Evolutionary conservation across 2,329 filamentous ascomycete species (phyloP).

Genomic region (Aspergillus fumigatiaffinis): DNA sequence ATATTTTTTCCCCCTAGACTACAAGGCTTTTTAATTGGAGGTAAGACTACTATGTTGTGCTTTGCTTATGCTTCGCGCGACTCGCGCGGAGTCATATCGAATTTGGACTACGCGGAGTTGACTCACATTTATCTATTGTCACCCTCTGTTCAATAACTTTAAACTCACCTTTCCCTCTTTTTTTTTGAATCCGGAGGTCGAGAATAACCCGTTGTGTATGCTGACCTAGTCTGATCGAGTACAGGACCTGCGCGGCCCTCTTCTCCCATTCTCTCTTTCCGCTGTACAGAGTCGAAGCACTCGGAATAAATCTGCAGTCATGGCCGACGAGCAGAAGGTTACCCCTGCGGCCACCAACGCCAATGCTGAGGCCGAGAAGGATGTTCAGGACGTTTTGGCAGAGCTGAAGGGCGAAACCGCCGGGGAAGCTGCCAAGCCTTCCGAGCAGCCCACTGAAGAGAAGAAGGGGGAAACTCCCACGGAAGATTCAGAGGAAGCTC

Average conservation of each 20-base stretch:
- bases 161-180: neutral
- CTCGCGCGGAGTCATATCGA: neutral
- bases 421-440: constrained; percentile 10
- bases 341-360: constrained; percentile 20
- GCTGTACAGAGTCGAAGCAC: neutral
- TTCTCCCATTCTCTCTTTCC: neutral
- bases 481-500: constrained; percentile 35
- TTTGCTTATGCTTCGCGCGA: neutral
- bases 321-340: constrained; percentile 39
- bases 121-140: neutral
- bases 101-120: neutral
- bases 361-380: constrained; percentile 43
- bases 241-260: neutral
- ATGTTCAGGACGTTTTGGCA: constrained; percentile 44
- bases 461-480: constrained; percentile 20
- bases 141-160: neutral
- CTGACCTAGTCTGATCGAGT: neutral
- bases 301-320: constrained; percentile 11
- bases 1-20: neutral
- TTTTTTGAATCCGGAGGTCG: neutral
- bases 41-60: neutral
- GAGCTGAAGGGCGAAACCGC: constrained; percentile 39
- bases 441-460: constrained; percentile 5
- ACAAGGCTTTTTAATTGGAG: neutral
- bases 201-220: neutral